Conservation (phyloP, 495 filamentous ascomycete genomes). For the Xylaria scruposa region DNA sequence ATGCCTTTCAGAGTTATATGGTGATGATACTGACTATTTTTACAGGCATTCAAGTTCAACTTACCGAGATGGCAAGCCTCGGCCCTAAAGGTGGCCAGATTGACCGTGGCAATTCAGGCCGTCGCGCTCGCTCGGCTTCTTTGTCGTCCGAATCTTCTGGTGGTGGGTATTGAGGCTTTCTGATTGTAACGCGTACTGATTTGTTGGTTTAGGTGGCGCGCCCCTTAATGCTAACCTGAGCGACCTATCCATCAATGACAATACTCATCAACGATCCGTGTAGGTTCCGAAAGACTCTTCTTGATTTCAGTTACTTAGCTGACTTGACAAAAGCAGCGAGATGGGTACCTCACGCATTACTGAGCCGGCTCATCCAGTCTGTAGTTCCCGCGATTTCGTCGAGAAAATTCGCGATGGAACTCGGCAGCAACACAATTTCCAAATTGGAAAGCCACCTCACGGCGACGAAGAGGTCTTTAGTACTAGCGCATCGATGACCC, state of each 20-base stretch:
- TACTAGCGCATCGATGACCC: slow-evolving; percentile 8
- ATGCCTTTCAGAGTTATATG: too few species aligned
- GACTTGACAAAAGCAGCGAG: slow-evolving; percentile 20
- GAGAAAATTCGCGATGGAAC: slow-evolving; percentile 3
- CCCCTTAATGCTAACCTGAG: slow-evolving; percentile 15
- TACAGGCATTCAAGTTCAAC: neutral
- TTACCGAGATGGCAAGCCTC: slow-evolving; percentile 24
- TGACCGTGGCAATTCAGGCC: slow-evolving; percentile 1
- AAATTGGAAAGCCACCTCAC: slow-evolving; percentile 26
- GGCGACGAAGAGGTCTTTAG: slow-evolving; percentile 22
- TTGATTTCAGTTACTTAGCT: neutral
- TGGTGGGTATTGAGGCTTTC: neutral
- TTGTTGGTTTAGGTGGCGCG: slow-evolving; percentile 14
- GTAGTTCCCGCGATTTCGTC: neutral
- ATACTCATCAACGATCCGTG: slow-evolving; percentile 21
- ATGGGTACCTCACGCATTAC: slow-evolving; percentile 1
- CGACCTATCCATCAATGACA: slow-evolving; percentile 14
- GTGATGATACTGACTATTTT: neutral
- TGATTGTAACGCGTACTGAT: neutral
- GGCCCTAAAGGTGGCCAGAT: neutral
- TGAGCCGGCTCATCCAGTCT: neutral
- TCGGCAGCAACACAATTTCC: slow-evolving; percentile 16
- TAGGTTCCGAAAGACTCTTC: neutral
- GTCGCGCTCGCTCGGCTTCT: slow-evolving; percentile 24
- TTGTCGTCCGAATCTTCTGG: slow-evolving; percentile 27